phyloP scores from a whole-genome alignment of 2,329 filamentous ascomycete genomes.

The Verticillium isaacii region DNA sequence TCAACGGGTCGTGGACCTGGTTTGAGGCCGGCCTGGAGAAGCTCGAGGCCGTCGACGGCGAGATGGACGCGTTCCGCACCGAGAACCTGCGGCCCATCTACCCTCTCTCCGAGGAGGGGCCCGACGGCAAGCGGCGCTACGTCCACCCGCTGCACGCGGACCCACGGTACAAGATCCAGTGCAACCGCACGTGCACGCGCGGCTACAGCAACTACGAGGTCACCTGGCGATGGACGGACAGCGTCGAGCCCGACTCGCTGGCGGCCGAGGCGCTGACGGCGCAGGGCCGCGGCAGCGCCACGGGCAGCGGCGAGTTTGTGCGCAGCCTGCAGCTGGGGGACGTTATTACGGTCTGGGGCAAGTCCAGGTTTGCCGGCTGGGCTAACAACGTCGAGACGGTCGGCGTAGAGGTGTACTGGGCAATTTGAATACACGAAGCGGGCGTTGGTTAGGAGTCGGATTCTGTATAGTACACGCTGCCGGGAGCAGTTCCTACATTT shows the following conservation, averaged over 20 bases:
- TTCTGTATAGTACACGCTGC: not conserved
- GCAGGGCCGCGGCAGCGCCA: slow-evolving; percentile 44
- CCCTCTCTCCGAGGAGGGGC: slow-evolving; percentile 19
- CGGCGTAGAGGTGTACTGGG: slow-evolving; percentile 55
- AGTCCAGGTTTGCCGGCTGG: slow-evolving; percentile 53
- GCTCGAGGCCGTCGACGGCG: slow-evolving; percentile 31
- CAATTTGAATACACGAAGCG: slow-evolving; percentile 26
- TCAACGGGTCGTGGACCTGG: slow-evolving; percentile 52
- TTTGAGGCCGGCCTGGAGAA: slow-evolving; percentile 58
- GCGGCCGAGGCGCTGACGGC: slow-evolving; percentile 30
- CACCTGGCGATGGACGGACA: slow-evolving; percentile 49
- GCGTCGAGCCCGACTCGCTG: slow-evolving; percentile 36
- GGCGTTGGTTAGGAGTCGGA: not conserved
- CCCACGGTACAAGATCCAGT: slow-evolving; percentile 39
- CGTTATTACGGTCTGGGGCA: slow-evolving; percentile 57
- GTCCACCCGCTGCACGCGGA: slow-evolving; percentile 29
- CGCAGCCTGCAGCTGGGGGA: slow-evolving; percentile 53
- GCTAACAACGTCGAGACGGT: slow-evolving; percentile 43
- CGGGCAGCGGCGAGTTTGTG: slow-evolving; percentile 51
- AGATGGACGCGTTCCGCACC: slow-evolving; percentile 16
- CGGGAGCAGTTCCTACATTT: too few relatives aligned
- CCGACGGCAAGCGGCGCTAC: slow-evolving; percentile 21
- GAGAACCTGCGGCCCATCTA: slow-evolving; percentile 31
- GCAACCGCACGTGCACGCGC: slow-evolving; percentile 33
- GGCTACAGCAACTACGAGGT: slow-evolving; percentile 37